These are phyloP conservation scores for Trichomonas tenax DNA, from an alignment of 208 protist genomes.

Conservation along the genomic window DNA sequence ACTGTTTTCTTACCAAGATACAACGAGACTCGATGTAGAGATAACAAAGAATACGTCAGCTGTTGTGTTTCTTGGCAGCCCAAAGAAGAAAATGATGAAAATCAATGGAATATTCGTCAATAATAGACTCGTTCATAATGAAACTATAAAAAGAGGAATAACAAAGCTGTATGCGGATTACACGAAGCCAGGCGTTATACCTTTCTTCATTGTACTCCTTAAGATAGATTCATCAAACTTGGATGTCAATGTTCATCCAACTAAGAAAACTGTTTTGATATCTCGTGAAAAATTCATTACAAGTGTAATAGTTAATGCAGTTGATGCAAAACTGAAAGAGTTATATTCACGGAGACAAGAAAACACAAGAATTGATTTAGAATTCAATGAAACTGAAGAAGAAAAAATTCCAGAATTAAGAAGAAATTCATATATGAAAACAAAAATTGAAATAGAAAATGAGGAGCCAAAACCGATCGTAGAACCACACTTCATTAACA, in stretches of 20 bases:
- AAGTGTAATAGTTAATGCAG: not conserved
- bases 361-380: not conserved
- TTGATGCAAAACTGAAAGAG: not conserved
- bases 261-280: not conserved
- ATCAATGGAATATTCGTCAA: not conserved
- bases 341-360: not conserved
- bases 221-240: not conserved
- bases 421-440: not conserved
- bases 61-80: not conserved
- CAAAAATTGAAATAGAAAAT: not conserved
- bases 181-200: not conserved
- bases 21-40: not conserved
- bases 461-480: not conserved
- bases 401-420: not conserved
- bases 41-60: not conserved
- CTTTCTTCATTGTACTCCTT: not conserved
- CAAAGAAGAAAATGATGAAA: not conserved
- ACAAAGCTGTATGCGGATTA: not conserved
- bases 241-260: not conserved
- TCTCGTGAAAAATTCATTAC: not conserved
- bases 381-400: not conserved
- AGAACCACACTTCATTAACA: not conserved
- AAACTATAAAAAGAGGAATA: not conserved
- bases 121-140: not conserved
- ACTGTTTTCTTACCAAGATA: not conserved